Conservation (phyloP, 805 yeast species). For the Yarrowia sp. region DNA sequence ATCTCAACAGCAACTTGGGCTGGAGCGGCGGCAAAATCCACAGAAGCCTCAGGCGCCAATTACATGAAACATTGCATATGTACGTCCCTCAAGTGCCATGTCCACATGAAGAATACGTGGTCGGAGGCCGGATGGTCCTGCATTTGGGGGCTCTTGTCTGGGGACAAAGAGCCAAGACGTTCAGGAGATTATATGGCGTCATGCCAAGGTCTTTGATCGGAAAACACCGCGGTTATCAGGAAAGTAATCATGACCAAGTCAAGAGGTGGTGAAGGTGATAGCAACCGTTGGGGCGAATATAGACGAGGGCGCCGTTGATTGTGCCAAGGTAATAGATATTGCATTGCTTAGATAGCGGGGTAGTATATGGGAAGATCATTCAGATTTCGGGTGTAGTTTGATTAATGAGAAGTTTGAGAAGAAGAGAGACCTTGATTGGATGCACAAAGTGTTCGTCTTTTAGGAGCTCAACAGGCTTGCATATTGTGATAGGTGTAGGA, state of each 20-base stretch:
- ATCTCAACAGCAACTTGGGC: slow-evolving; percentile 2
- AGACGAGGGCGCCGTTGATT: no score
- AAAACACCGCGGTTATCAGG: slow-evolving; percentile 2
- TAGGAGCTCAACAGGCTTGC: background rate
- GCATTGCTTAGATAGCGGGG: no score
- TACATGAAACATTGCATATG: slow-evolving; percentile 11
- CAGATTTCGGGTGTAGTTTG: no score
- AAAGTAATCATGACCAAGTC: no score
- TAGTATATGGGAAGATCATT: no score
- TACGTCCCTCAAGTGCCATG: background rate
- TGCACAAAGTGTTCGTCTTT: background rate
- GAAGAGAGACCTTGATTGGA: background rate
- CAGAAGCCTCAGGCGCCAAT: background rate
- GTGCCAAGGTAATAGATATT: no score
- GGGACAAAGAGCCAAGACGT: background rate
- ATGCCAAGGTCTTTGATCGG: background rate
- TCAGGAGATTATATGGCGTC: background rate
- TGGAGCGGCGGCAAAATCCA: background rate
- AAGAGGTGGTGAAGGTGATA: no score
- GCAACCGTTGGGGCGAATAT: no score
- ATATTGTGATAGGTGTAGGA: no score
- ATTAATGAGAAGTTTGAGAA: no score
- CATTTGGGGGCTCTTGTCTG: background rate
- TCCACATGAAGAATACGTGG: slow-evolving; percentile 4
- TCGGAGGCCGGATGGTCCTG: slow-evolving; percentile 11